Base-by-base conservation (phyloP, 2,329 filamentous ascomycete genomes). In the Aspergillus ibericus region DNA sequence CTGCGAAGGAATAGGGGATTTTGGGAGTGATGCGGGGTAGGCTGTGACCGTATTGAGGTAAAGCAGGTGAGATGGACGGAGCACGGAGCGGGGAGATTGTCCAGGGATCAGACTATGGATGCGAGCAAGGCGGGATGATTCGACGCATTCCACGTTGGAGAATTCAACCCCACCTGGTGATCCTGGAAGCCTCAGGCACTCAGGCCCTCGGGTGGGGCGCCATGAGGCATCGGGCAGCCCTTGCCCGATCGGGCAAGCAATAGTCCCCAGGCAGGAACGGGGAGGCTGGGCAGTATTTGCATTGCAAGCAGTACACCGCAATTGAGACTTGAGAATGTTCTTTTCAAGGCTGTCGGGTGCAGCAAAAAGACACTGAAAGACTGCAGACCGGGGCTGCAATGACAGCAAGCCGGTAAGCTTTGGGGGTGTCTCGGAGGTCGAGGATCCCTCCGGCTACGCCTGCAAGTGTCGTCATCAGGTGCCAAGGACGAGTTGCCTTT, bases 91-190 rank as follows among this genome's bases (percentile, higher is more conserved):
- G 25, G n/a, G 22, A 48, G 42, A 47, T 29, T 48, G n/a, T 29
- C 22, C 51, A 42, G 38, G 22, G 36, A 32, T 34, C n/a, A 53
- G 15, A 53, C 32, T 32, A 18, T 53, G 27, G 38, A 42, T 35
- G 20, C 48, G 10, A 32, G 29, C 29, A 32, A 32, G 29, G 48
- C 6, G 29, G 48, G 38, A 53, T 54, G 35, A 25, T 47, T 44
- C 15, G 32, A 48, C 44, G 18, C 42, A 46, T 52, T 38, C 36
- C 51, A 44, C 16, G 53, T 51, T 56, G 58, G 22, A 49, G 52
- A 61, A 63, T 55, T 55, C 53, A 63, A 62, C 63, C 65, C 63
- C 65, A 64, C 63, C 52, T 59, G 3, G 13, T 22, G 35, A 35
- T 36, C 35, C n/a, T 18, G 7, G 1, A 16, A 5, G 60, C 65